phyloP scores from a whole-genome alignment of 2,329 filamentous ascomycete genomes.

The Diplodia seriata region DNA sequence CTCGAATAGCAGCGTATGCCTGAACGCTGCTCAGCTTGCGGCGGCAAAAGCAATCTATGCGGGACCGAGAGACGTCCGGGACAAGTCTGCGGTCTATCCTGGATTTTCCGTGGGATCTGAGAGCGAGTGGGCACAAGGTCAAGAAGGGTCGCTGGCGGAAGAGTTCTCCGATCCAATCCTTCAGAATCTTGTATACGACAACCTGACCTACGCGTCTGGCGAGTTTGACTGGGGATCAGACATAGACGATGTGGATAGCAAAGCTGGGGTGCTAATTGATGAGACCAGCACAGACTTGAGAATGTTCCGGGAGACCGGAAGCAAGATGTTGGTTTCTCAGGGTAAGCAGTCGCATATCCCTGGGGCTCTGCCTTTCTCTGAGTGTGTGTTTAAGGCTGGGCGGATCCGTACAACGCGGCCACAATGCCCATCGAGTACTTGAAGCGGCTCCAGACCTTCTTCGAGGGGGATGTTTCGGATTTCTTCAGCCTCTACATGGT shows the following conservation, averaged over 20 bases:
- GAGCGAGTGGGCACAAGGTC: conserved; percentile 44
- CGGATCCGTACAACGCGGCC: conserved; percentile 31
- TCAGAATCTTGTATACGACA: conserved; percentile 52
- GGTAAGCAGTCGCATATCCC: conserved; percentile 33
- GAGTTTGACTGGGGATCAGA: conserved; percentile 50
- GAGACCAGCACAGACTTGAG: conserved; percentile 45
- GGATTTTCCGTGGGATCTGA: conserved; percentile 52
- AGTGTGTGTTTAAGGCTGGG: conserved; percentile 24
- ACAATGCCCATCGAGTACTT: conserved; percentile 27
- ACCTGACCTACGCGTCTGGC: conserved; percentile 46
- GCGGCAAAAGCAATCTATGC: conserved; percentile 46
- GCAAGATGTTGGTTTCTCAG: conserved; percentile 51
- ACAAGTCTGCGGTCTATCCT: conserved; percentile 46
- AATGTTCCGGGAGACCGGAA: conserved; percentile 41
- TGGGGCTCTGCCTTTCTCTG: background rate
- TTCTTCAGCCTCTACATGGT: conserved; percentile 33
- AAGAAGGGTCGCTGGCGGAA: conserved; percentile 47
- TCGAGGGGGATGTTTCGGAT: conserved; percentile 18
- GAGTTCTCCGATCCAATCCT: conserved; percentile 50
- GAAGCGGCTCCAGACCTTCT: background rate
- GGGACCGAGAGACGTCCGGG: conserved; percentile 38
- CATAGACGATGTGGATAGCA: conserved; percentile 43
- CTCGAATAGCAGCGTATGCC: conserved; percentile 38
- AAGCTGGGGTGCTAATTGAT: conserved; percentile 49
- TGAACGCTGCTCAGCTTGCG: conserved; percentile 43